Base-by-base conservation (phyloP, 129 eudicot species). In the Flaveria bidentis region DNA sequence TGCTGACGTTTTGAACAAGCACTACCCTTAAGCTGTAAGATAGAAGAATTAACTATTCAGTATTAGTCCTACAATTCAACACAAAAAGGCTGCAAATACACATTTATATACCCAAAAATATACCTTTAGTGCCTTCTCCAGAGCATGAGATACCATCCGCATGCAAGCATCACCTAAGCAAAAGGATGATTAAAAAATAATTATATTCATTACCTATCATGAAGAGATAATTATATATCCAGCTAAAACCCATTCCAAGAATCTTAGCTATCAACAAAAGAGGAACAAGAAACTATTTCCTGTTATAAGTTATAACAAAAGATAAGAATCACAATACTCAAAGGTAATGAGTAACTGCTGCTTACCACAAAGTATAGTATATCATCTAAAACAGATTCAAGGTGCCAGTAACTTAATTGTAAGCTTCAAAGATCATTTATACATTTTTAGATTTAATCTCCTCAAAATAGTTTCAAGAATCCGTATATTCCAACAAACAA, bases 1-100 rank as follows among this genome's bases (percentile, higher is more conserved):
- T 95, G 99, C 74, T 95, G 99, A 51, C 96, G 96, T 85, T 91
- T 95, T 63, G 92, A 89, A 76, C 99, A 96, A 78, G 87, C 88
- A 80, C 62, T 91, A 58, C 96, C 89, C 82, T 83, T 95, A 65
- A 95, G 97, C 99, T 95, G 84, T 55, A 81, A 49, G 17, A 69
- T 77, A 64, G 14, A 23, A 45, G 45, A 61, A 73, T 42, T 55
- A 14, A 28, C 7, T 20, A 61, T 62, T 18, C 49, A 14, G 52
- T 58, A 47, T 51, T 36, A 72, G 75, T 56, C 63, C 20, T 46
- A 73, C 20, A 49, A 20, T 47, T 20, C 20, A 73, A 80, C 44
- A 73, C 1, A 25, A 69, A 30, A 51, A 76, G 25, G 41, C 30
- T 23, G 55, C 47, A 74, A 51, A 58, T 44, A 49, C 30, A 81